Conservation (phyloP, 108 stramenopile species). For the Fragilaria crotonensis region DNA sequence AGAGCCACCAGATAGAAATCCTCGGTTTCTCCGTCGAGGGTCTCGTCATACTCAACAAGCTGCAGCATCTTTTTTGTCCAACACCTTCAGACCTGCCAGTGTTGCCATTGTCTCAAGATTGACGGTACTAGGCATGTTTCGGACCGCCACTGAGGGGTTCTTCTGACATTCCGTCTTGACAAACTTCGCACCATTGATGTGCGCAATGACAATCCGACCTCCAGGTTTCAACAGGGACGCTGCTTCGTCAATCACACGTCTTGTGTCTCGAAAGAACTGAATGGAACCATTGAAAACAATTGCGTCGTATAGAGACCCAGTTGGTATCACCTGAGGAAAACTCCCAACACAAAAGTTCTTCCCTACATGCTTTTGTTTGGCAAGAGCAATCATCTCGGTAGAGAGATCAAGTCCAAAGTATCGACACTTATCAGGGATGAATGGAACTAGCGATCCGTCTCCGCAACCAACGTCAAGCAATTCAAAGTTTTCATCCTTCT, state of each 20-base stretch:
- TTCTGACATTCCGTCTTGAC: not conserved
- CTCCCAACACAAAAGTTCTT: not conserved
- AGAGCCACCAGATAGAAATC: not conserved
- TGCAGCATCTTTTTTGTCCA: not conserved
- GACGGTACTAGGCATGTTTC: not conserved
- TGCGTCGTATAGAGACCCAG: not conserved
- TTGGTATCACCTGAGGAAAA: not conserved
- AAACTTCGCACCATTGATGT: not conserved
- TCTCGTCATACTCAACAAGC: not conserved
- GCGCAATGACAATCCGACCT: not conserved
- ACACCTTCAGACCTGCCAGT: not conserved
- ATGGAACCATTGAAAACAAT: not conserved
- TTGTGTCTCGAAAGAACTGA: not conserved
- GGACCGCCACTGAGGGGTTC: not conserved
- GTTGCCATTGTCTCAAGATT: not conserved
- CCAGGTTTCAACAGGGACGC: not conserved
- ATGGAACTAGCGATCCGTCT: not conserved
- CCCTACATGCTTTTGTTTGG: not conserved
- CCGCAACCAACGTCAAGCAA: not conserved
- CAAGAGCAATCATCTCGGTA: not conserved
- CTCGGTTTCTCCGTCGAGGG: not conserved
- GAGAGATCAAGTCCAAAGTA: not conserved
- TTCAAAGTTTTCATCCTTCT: not conserved
- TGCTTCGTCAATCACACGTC: not conserved
- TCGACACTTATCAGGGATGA: not conserved